phyloP scores from a whole-genome alignment of 257 asterid genomes.

The Solanum chilense region DNA sequence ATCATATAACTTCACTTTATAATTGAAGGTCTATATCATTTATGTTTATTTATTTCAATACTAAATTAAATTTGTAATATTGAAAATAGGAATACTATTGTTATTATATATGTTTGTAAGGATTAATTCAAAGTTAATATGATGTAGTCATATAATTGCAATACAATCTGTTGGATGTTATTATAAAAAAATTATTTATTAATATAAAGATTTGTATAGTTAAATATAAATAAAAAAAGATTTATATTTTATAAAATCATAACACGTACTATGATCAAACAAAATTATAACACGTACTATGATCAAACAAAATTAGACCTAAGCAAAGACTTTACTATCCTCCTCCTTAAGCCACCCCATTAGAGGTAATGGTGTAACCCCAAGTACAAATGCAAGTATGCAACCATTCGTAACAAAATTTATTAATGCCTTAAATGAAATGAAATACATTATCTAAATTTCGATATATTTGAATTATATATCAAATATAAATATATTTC shows the following conservation, averaged over 20 bases:
- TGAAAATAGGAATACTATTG: too few relatives aligned
- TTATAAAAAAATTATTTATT: background rate
- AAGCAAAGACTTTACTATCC: background rate
- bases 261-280: too few relatives aligned
- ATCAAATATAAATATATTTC: too few relatives aligned
- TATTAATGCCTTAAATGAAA: background rate
- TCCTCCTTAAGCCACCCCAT: background rate
- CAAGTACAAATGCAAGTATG: background rate
- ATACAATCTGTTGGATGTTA: background rate
- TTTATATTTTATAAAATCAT: too few relatives aligned
- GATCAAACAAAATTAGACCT: background rate
- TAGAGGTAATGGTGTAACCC: background rate
- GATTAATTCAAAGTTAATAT: too few relatives aligned
- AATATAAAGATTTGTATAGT: background rate
- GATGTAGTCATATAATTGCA: background rate
- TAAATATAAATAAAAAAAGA: background rate
- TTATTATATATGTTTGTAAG: too few relatives aligned
- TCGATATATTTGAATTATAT: too few relatives aligned
- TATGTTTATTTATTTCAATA: accelerated
- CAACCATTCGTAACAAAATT: background rate
- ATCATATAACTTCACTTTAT: too few relatives aligned
- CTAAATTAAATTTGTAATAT: too few relatives aligned
- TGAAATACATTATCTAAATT: too few relatives aligned
- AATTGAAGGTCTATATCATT: too few relatives aligned
- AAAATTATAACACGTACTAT: too few relatives aligned